Evolutionary conservation across 1,284 basidiomycete species (phyloP), one percentile per base, ranked within the genome.

Genomic region (Meira miltonrushii): DNA sequence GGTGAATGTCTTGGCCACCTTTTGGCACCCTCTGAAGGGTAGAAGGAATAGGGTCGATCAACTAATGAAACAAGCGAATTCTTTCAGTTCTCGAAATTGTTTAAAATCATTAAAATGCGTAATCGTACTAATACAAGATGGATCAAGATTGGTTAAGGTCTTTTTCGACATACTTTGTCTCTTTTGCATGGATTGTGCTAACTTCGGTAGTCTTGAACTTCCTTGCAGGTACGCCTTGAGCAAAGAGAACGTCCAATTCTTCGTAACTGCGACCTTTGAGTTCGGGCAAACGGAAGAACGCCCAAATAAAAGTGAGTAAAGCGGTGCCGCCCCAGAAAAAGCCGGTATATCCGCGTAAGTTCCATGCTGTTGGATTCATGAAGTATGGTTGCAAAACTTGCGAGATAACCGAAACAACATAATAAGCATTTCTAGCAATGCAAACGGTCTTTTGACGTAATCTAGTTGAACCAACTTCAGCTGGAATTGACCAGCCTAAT

Each of bases 391-490:
- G 13, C 57, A 69, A 13, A 62, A 67, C 70, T 3, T 78, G 43
- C 2, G 77, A 74, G 2, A 61, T 23, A 19, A 77, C 71, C 54
- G 72, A 64, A 53, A 72, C 59, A 51, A 78, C 65, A 62, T 75
- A 72, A 65, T 78, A 78, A 1, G 68, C 39, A 9, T 68, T 70
- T 44, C 77, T 66, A 21, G 74, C 77, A 55, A 79, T 63, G 59
- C 70, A 71, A 21, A 74, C 75, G 0, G 75, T 75, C 13, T 75
- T 61, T 10, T 69, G 68, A 44, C 77, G 56, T 12, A 78, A 62
- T 28, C 72, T 69, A 54, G 74, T 69, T n/a, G 77, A 61, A 0
- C 72, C 74, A 10, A 75, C 77, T 54, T 78, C 77, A n/a, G 57
- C 73, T 19, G 75, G 73, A 54, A 77, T 63, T 9, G 44, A 55